A percentile compares a stretch with the other conserved stretches of the same genome.
Evolutionary conservation across 2,329 filamentous ascomycete species (phyloP).

Genomic region (Neocatenulostroma microsporum): DNA sequence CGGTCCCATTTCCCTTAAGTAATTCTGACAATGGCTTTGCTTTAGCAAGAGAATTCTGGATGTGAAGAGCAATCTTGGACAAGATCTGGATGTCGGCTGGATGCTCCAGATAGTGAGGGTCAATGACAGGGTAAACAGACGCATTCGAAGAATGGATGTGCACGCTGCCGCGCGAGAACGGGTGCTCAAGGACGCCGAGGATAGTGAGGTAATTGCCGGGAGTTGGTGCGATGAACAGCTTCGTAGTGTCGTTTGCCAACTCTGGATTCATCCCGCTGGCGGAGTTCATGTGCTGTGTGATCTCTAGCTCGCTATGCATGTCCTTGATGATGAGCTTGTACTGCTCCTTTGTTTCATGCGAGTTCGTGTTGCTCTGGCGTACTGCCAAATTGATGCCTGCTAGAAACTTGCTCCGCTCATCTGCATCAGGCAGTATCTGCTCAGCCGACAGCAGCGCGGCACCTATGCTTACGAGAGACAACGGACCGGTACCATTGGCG

Average conservation of each 20-base stretch:
- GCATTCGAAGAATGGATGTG: constrained; percentile 21
- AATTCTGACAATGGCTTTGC: constrained; percentile 17
- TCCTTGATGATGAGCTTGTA: constrained; percentile 13
- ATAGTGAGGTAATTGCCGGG: constrained; percentile 36
- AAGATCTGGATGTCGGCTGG: constrained; percentile 40
- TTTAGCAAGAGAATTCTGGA: constrained; percentile 10
- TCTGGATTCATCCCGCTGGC: constrained; percentile 18
- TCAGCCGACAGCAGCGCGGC: constrained; percentile 19
- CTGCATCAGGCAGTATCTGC: constrained; percentile 7
- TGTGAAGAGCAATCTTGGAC: constrained; percentile 13
- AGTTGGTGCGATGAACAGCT: constrained; percentile 14
- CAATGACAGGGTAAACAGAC: constrained; percentile 15
- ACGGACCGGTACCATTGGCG: constrained; percentile 11
- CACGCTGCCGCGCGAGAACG: constrained; percentile 40
- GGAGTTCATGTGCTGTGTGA: constrained; percentile 15
- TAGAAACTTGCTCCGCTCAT: constrained; percentile 1
- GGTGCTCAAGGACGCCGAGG: constrained; percentile 46
- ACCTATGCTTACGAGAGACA: constrained; percentile 20
- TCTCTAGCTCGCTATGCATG: constrained; percentile 16
- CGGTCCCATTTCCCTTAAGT: constrained; percentile 30
- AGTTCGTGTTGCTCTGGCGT: not conserved
- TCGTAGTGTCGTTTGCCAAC: constrained; percentile 19
- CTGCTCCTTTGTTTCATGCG: constrained; percentile 4
- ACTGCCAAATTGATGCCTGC: not conserved
- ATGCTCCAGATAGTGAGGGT: constrained; percentile 28